Conservation (phyloP, 2,329 filamentous ascomycete genomes). For the Davidsoniella australis region DNA sequence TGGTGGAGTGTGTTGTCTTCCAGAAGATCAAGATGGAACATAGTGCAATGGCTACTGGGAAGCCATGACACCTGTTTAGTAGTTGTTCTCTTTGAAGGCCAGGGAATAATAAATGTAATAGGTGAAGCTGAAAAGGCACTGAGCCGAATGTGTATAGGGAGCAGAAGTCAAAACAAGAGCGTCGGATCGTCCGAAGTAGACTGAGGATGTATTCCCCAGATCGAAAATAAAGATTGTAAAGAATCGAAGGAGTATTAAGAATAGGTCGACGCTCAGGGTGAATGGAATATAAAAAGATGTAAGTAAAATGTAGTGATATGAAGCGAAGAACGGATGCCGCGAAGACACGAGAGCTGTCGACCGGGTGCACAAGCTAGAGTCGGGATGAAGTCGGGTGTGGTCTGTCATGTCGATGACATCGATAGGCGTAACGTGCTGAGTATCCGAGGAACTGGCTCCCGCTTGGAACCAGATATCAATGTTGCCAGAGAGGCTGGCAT, state of each 20-base stretch:
- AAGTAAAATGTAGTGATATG: too few species aligned
- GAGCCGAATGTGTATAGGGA: background rate
- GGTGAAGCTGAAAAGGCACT: background rate
- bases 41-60: slow-evolving; percentile 6
- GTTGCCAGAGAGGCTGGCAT: too few species aligned
- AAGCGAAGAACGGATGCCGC: too few species aligned
- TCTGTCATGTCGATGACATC: too few species aligned
- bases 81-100: too few species aligned
- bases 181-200: too few species aligned
- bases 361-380: too few species aligned
- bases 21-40: slow-evolving; percentile 5
- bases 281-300: background rate
- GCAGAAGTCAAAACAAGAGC: background rate
- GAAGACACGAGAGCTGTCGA: too few species aligned
- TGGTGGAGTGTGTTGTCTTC: background rate
- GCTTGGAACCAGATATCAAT: too few species aligned
- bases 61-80: background rate
- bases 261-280: background rate
- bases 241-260: background rate
- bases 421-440: too few species aligned
- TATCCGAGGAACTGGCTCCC: too few species aligned
- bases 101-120: background rate
- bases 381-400: too few species aligned
- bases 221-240: background rate
- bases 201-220: background rate